Evolutionary conservation across 768 basidiomycete species (phyloP).

Genomic region (Baorangia bicolor): DNA sequence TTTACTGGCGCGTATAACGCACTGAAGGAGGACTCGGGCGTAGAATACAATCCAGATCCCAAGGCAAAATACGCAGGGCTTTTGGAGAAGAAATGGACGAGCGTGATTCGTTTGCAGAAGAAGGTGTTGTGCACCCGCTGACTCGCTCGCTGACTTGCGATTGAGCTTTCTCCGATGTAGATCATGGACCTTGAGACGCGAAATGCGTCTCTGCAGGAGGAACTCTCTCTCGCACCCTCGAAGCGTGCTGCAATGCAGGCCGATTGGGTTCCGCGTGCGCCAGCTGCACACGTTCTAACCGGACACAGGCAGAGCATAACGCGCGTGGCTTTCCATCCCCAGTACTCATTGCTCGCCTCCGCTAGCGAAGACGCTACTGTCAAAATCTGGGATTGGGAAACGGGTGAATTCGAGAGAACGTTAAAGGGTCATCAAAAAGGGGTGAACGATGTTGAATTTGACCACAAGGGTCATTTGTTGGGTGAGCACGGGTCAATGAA

Average conservation of each 20-base stretch:
- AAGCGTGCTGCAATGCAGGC: slow-evolving; percentile 59
- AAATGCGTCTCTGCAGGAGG: slow-evolving; percentile 76
- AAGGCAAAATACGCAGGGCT: slow-evolving; percentile 85
- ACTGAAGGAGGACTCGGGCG: slow-evolving; percentile 50
- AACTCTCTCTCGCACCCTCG: slow-evolving; percentile 49
- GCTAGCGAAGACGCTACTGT: slow-evolving; percentile 88
- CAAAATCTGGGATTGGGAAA: slow-evolving; percentile 97
- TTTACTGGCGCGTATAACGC: slow-evolving; percentile 63
- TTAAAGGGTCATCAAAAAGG: slow-evolving; percentile 91
- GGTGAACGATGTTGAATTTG: slow-evolving; percentile 85
- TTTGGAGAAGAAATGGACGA: slow-evolving; percentile 98
- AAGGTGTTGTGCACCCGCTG: slow-evolving; percentile 53
- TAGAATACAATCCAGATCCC: slow-evolving; percentile 76
- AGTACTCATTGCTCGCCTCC: slow-evolving; percentile 77
- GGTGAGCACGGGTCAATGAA: slow-evolving; percentile 45
- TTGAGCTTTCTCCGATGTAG: slow-evolving; percentile 39
- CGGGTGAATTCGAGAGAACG: slow-evolving; percentile 89
- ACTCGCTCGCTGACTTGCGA: slow-evolving; percentile 2
- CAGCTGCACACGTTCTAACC: slow-evolving; percentile 72
- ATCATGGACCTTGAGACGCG: slow-evolving; percentile 94
- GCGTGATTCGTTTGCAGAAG: slow-evolving; percentile 92
- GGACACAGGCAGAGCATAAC: slow-evolving; percentile 80
- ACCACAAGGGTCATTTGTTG: slow-evolving; percentile 78
- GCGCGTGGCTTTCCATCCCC: slow-evolving; percentile 81
- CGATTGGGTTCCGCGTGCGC: slow-evolving; percentile 88